Conservation (phyloP, 176 grass and related monocot genomes). For the Melocanna baccifera region DNA sequence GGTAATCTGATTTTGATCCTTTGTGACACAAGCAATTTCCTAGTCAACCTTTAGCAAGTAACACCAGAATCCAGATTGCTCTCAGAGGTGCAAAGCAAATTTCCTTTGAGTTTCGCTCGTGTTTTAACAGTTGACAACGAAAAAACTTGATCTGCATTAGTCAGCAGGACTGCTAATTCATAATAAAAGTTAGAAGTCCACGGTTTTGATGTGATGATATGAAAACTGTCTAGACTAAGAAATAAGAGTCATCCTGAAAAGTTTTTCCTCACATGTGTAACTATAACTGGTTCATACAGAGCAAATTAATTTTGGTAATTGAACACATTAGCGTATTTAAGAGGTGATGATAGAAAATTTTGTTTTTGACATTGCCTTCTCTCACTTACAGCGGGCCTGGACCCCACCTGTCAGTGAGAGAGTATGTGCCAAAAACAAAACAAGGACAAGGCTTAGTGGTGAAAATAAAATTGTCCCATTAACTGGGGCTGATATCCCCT, state of each 20-base stretch:
- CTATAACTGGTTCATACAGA: background rate
- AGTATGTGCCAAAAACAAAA: background rate
- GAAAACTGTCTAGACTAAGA: background rate
- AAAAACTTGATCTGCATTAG: background rate
- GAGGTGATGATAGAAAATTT: background rate
- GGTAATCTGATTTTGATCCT: background rate
- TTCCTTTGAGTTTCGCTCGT: background rate
- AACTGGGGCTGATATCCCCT: background rate
- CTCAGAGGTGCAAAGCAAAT: background rate
- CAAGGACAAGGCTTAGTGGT: background rate
- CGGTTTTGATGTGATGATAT: background rate
- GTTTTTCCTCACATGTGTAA: background rate
- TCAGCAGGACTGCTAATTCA: background rate
- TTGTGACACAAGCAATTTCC: background rate
- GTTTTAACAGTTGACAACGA: background rate
- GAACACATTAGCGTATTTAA: background rate
- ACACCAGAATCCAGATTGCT: background rate
- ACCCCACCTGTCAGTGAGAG: background rate
- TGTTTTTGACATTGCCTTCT: background rate
- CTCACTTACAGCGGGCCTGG: background rate
- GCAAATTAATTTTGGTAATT: background rate
- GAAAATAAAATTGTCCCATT: conserved; percentile 8
- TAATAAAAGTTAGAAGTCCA: background rate
- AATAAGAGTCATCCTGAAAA: background rate
- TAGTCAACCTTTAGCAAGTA: conserved; percentile 11